Percentiles rank a stretch among this genome's conserved stretches.
Evolutionary conservation across 257 asterid genomes (phyloP).

Genomic region (Lycium ferocissimum): DNA sequence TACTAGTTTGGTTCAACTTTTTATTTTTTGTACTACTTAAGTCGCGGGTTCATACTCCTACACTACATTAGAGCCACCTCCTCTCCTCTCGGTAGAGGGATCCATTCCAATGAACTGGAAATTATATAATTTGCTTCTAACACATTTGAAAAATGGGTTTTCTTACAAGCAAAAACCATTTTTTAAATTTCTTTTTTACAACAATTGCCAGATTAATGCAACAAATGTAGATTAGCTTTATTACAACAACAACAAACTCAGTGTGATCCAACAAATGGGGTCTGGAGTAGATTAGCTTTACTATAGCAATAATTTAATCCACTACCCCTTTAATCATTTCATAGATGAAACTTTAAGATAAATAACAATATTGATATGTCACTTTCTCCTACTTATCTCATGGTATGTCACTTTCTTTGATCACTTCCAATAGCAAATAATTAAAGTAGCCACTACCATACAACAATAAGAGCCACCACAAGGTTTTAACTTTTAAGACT

Average conservation of each 20-base stretch:
- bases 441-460: background rate
- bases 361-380: background rate
- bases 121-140: no score
- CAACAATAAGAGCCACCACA: background rate
- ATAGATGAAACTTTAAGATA: background rate
- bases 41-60: no score
- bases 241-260: background rate
- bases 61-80: no score
- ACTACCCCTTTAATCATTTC: background rate
- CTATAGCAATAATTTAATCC: no score
- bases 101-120: no score
- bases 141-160: no score
- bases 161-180: no score
- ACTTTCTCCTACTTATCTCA: constrained; percentile 11
- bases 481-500: no score
- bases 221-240: background rate
- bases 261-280: no score
- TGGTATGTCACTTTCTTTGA: constrained; percentile 13
- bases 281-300: background rate
- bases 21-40: no score
- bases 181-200: background rate
- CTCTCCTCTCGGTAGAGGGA: no score
- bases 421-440: background rate
- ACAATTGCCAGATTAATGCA: background rate
- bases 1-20: no score